Percentiles rank a stretch among this genome's conserved stretches.
Conservation (phyloP, 345 rosid species). For the Firmiana major region DNA sequence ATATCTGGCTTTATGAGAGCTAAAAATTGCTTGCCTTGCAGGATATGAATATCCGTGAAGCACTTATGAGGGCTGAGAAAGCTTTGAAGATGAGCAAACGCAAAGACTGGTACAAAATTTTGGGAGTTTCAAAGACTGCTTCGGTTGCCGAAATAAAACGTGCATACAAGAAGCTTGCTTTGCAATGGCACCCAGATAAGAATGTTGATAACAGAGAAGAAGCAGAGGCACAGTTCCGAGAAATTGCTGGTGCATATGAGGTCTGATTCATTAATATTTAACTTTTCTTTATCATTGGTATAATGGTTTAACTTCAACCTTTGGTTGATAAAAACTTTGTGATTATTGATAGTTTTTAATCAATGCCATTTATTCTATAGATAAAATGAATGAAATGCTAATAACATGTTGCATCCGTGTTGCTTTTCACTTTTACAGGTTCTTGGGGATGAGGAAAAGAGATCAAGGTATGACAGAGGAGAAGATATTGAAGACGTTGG, state of each 20-base stretch:
- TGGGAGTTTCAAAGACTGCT: constrained; percentile 79
- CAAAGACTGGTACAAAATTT: constrained; percentile 92
- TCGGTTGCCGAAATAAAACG: constrained; percentile 80
- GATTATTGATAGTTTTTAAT: neutral
- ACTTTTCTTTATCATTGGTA: neutral
- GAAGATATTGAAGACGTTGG: constrained; percentile 92
- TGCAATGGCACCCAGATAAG: constrained; percentile 99
- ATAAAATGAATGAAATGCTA: neutral
- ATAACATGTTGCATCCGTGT: neutral
- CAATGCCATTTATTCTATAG: neutral
- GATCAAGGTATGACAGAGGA: constrained; percentile 84
- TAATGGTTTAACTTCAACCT: neutral
- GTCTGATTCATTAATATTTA: constrained; percentile 31
- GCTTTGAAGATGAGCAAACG: constrained; percentile 95
- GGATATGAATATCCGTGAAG: constrained; percentile 82
- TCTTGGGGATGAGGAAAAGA: constrained; percentile 89
- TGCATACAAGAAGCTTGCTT: constrained; percentile 94
- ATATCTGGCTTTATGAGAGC: neutral
- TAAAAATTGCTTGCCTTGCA: constrained; percentile 25
- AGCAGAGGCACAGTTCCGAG: constrained; percentile 88
- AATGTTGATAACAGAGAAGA: constrained; percentile 90
- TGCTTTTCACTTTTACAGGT: constrained; percentile 39
- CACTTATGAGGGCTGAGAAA: constrained; percentile 85
- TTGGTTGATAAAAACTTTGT: neutral
- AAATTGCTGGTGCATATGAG: constrained; percentile 98